Evolutionary conservation across 1,139 yeast genomes (phyloP), one percentile per base, ranked within the genome.

Genomic region (Spathaspora sp.): DNA sequence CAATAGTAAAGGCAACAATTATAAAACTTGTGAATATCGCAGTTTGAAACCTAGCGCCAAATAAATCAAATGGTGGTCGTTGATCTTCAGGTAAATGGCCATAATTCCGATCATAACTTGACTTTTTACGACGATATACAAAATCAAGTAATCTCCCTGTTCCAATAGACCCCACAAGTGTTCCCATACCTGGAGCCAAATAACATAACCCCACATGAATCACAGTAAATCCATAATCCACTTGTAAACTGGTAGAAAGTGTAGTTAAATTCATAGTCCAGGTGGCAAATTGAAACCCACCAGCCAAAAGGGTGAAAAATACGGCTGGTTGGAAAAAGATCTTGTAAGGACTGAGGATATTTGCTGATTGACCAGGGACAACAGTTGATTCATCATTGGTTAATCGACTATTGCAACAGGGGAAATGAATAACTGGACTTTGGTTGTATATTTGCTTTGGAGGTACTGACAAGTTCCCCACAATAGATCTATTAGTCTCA

Each of bases 241-340:
- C 59, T 8, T 78, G 63, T 24, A 87, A 62, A 5, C 76, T 63
- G 0, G 86, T 76, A 0, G 91, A 77, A 47, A 85, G 63, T 0
- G 89, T 76, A 0, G 95, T 85, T 48, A 84, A 72, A 33, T 81
- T 72, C 66, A 84, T 75, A n/a, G 84, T 80, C 90, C 91, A 87
- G 3, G 79, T 66, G 0, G 89, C 73, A 59, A 81, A 86, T 50
- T 80, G 80, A 7, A 87, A 52, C 0, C 88, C 81, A 2, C 80
- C 77, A 0, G 89, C 86, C 2, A 82, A 44, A 37, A 68, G 52
- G 0, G 65, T 56, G 20, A 66, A 52, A 42, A 59, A 56, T 1
- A 67, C 67, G 2, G 55, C 54, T 25, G 65, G 64, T 50, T 68
- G 51, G 44, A 59, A 48, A 48, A 80, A 56, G 47, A 82, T 70